Base-by-base conservation (phyloP, 2,329 filamentous ascomycete species). In the Salinomyces thailandicus region DNA sequence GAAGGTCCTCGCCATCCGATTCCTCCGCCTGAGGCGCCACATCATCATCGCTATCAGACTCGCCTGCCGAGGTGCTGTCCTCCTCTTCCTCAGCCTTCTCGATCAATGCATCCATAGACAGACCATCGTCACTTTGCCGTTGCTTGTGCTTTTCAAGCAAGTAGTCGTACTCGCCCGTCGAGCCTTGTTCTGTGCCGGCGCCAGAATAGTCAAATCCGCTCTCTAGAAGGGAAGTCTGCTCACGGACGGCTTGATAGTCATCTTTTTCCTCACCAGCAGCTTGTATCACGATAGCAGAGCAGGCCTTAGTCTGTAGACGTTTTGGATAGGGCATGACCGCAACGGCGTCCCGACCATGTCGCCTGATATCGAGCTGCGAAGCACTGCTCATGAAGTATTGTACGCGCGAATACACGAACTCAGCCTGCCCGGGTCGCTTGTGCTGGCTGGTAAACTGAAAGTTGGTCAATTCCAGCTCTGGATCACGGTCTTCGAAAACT, bases 1-100 rank as follows among this genome's bases (percentile, higher is more conserved):
- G 20, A 19, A 42, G 31, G n/a, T 30, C 42, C 15, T 55, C 61
- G 35, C 63, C 59, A 27, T 62, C 58, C 41, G 79, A 75, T 18
- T 71, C 61, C 31, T 78, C 67, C 57, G 32, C 64, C 56, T 61
- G 58, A 13, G 37, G 55, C 36, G 50, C 55, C n/a, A n/a, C 22
- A 26, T 26, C 22, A n/a, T 56, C 50, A 5, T 49, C 49, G 12
- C 43, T 31, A 15, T 30, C 27, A 4, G 11, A n/a, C 14, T 9
- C 15, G 7, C 8, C 27, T 15, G 8, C 11, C 27, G 11, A 7
- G 6, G 6, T 13, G 8, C 11, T 15, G 5, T 30, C 27, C 3
- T 33, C 31, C 8, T 41, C 38, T n/a, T 41, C 38, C 6, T 44
- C 36, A 5, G 31, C 35, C 22, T 41, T 42, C 9, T 8, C 9